These are phyloP conservation scores for Crithidia expoeki DNA, from an alignment of 208 protist genomes.

Conservation along the genomic window DNA sequence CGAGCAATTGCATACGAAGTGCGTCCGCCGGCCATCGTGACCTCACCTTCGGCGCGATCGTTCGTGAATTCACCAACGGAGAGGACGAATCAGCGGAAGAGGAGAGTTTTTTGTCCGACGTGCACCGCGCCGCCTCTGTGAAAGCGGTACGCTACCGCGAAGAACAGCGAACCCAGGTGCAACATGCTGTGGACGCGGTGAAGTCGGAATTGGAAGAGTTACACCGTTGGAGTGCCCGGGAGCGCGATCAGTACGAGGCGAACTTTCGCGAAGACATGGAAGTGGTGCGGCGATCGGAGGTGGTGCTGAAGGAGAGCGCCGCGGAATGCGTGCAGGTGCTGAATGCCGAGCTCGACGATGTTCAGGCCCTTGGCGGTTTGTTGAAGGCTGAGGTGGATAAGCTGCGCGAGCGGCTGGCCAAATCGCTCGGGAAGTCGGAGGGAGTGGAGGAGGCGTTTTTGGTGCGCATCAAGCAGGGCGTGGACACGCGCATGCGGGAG, in stretches of 20 bases:
- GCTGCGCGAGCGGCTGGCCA: constrained; percentile 60
- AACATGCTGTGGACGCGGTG: constrained; percentile 55
- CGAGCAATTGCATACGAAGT: neutral
- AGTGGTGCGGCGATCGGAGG: constrained; percentile 60
- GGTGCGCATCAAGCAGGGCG: constrained; percentile 66
- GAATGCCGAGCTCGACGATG: constrained; percentile 79
- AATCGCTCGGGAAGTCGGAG: constrained; percentile 52
- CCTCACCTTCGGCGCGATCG: neutral
- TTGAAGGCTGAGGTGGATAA: constrained; percentile 71
- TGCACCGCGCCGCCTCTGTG: constrained; percentile 62
- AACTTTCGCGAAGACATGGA: constrained; percentile 73
- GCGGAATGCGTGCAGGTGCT: constrained; percentile 72
- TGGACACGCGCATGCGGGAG: constrained; percentile 62
- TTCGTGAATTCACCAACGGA: neutral
- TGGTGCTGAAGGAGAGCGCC: constrained; percentile 71
- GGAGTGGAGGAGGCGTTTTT: constrained; percentile 71
- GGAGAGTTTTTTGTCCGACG: constrained; percentile 24
- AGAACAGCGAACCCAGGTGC: constrained; percentile 51
- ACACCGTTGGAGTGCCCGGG: constrained; percentile 58
- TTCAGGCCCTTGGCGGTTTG: constrained; percentile 74
- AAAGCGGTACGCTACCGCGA: constrained; percentile 63
- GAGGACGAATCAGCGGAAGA: constrained; percentile 3
- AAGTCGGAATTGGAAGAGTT: constrained; percentile 59
- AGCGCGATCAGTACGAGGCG: constrained; percentile 70
- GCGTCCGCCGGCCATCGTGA: constrained; percentile 19